These are phyloP conservation scores for Leccinum variicolor DNA, from an alignment of 768 basidiomycete genomes.

Conservation along the genomic window DNA sequence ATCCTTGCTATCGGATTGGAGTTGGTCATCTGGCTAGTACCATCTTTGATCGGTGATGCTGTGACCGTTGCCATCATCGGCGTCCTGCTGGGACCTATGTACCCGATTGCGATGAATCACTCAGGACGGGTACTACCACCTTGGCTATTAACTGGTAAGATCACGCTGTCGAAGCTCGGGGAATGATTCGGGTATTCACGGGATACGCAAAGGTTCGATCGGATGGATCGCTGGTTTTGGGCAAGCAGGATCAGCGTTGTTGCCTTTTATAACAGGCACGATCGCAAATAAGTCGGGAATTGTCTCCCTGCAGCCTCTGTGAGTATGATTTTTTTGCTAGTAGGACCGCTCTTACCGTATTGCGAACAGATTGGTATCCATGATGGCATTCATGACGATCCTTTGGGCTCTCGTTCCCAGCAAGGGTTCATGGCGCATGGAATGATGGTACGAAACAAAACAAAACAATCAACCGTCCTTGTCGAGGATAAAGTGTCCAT, in stretches of 20 bases:
- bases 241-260: slow-evolving; percentile 65
- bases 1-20: slow-evolving; percentile 53
- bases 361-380: slow-evolving; percentile 29
- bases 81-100: slow-evolving; percentile 49
- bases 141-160: slow-evolving; percentile 55
- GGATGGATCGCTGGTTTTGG: slow-evolving; percentile 71
- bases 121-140: slow-evolving; percentile 64
- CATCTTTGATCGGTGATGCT: slow-evolving; percentile 50
- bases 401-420: slow-evolving; percentile 42
- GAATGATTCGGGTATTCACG: not conserved
- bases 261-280: slow-evolving; percentile 73
- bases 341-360: not conserved
- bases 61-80: slow-evolving; percentile 57
- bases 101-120: slow-evolving; percentile 64
- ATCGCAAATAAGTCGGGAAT: slow-evolving; percentile 61
- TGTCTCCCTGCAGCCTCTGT: slow-evolving; percentile 36
- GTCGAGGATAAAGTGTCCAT: not conserved
- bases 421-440: slow-evolving; percentile 19
- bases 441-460: slow-evolving; percentile 5
- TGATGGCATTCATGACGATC: slow-evolving; percentile 41
- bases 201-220: slow-evolving; percentile 40
- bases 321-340: not conserved
- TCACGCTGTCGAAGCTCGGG: not conserved
- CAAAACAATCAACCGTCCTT: not conserved
- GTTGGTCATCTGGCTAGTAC: slow-evolving; percentile 55